These are phyloP conservation scores for Aegle marmelos DNA, from an alignment of 345 rosid genomes.

Conservation along the genomic window DNA sequence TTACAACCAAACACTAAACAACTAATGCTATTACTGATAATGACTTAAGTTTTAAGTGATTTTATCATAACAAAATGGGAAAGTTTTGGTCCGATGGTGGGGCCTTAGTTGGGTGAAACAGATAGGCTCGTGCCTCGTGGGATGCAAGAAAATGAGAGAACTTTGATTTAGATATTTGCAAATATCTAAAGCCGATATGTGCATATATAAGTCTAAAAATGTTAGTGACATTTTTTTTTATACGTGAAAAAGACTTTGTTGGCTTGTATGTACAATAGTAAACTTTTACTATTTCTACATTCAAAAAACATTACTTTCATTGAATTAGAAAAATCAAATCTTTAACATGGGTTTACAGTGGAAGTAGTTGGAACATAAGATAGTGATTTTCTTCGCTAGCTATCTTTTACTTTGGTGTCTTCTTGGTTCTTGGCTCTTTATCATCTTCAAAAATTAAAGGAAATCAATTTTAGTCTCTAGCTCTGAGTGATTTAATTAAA, in stretches of 20 bases:
- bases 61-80: no score
- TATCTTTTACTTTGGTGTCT: background rate
- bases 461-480: background rate
- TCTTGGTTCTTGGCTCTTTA: background rate
- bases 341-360: slow-evolving; percentile 18
- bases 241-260: background rate
- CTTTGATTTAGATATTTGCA: background rate
- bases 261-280: background rate
- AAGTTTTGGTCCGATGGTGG: slow-evolving; percentile 15
- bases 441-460: background rate
- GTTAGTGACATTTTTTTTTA: background rate
- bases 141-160: slow-evolving; percentile 15
- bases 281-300: slow-evolving; percentile 11
- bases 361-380: slow-evolving; percentile 9
- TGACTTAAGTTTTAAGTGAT: slow-evolving; percentile 16
- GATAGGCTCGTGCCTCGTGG: slow-evolving; percentile 20
- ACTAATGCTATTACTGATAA: slow-evolving; percentile 7
- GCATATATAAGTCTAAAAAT: background rate
- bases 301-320: slow-evolving; percentile 12
- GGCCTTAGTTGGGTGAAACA: slow-evolving; percentile 22
- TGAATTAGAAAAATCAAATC: slow-evolving; percentile 9
- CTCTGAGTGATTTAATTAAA: background rate
- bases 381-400: background rate
- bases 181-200: background rate
- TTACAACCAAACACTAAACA: slow-evolving; percentile 17